A percentile compares a stretch with the other conserved stretches of the same genome.
These are phyloP conservation scores for Heimioporus punctisporus DNA, from an alignment of 1,284 basidiomycete species.

Conservation along the genomic window DNA sequence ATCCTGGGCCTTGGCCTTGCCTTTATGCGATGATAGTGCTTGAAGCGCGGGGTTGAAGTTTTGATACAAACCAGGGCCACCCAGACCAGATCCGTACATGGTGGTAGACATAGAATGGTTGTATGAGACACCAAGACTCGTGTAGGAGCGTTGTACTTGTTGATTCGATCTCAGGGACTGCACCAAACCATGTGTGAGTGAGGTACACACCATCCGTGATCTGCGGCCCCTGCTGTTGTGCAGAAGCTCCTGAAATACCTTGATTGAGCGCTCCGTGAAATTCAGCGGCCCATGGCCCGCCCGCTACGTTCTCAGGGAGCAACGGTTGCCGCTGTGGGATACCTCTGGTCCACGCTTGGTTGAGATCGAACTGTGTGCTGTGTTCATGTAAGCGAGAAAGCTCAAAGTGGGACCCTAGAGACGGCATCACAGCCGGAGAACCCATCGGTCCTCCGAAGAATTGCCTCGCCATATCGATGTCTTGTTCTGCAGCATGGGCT, in stretches of 20 bases:
- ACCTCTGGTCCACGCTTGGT: slow-evolving; percentile 57
- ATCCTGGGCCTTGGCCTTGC: slow-evolving; percentile 74
- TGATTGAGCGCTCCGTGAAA: slow-evolving; percentile 33
- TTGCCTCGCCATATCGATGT: slow-evolving; percentile 74
- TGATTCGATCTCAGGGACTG: slow-evolving; percentile 9
- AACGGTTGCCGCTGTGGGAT: slow-evolving; percentile 41
- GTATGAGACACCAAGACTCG: slow-evolving; percentile 22
- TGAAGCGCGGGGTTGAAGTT: slow-evolving; percentile 19
- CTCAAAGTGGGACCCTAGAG: slow-evolving; percentile 40
- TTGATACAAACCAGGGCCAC: slow-evolving; percentile 36
- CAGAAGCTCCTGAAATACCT: slow-evolving; percentile 7
- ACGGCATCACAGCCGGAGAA: slow-evolving; percentile 33
- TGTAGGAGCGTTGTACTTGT: slow-evolving; percentile 22
- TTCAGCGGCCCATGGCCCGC: slow-evolving; percentile 52
- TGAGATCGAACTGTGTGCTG: slow-evolving; percentile 38
- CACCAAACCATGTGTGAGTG: neutral
- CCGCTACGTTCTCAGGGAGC: slow-evolving; percentile 34
- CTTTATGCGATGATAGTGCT: slow-evolving; percentile 42
- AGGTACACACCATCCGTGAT: slow-evolving; percentile 24
- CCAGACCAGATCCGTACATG: slow-evolving; percentile 28
- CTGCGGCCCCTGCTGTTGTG: slow-evolving; percentile 33
- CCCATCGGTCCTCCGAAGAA: slow-evolving; percentile 63
- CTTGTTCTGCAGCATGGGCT: slow-evolving; percentile 55
- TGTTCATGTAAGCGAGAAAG: slow-evolving; percentile 39
- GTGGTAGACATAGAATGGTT: slow-evolving; percentile 28